Conservation (phyloP, 768 basidiomycete genomes). For the Boletus reticulatus region DNA sequence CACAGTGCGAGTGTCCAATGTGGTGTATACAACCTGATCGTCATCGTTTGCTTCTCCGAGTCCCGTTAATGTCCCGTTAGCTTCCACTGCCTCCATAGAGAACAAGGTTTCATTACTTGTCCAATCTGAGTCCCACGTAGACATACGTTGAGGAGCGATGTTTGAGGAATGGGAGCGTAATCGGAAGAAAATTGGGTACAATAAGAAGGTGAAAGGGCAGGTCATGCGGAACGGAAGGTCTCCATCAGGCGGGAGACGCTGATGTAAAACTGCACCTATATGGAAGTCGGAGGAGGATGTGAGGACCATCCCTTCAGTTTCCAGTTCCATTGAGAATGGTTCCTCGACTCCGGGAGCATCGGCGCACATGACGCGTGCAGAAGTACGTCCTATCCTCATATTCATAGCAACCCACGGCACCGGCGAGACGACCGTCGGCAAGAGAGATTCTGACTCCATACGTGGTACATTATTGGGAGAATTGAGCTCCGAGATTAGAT, state of each 20-base stretch:
- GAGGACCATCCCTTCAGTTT: constrained; percentile 50
- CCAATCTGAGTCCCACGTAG: constrained; percentile 34
- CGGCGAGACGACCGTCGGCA: constrained; percentile 33
- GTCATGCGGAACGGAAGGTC: constrained; percentile 46
- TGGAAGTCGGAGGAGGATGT: constrained; percentile 44
- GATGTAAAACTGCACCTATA: constrained; percentile 21
- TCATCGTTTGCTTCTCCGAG: constrained; percentile 53
- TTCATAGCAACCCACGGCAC: constrained; percentile 53
- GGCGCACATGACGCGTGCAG: constrained; percentile 48
- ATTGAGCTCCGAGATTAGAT: constrained; percentile 28
- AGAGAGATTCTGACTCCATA: constrained; percentile 9
- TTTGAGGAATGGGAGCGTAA: constrained; percentile 39
- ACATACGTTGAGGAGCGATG: constrained; percentile 26
- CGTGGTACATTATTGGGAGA: constrained; percentile 12
- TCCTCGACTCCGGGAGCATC: constrained; percentile 37
- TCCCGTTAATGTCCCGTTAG: constrained; percentile 42
- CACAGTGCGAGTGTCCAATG: constrained; percentile 42
- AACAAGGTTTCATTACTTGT: constrained; percentile 50
- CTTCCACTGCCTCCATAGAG: constrained; percentile 57
- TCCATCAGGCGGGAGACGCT: constrained; percentile 27
- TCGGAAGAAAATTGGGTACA: constrained; percentile 54
- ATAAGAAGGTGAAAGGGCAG: constrained; percentile 37
- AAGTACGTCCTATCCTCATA: constrained; percentile 48
- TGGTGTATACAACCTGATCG: constrained; percentile 34
- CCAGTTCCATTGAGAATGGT: constrained; percentile 54